Base-by-base conservation (phyloP, 2,329 filamentous ascomycete species). In the Trichoderma polysporum region DNA sequence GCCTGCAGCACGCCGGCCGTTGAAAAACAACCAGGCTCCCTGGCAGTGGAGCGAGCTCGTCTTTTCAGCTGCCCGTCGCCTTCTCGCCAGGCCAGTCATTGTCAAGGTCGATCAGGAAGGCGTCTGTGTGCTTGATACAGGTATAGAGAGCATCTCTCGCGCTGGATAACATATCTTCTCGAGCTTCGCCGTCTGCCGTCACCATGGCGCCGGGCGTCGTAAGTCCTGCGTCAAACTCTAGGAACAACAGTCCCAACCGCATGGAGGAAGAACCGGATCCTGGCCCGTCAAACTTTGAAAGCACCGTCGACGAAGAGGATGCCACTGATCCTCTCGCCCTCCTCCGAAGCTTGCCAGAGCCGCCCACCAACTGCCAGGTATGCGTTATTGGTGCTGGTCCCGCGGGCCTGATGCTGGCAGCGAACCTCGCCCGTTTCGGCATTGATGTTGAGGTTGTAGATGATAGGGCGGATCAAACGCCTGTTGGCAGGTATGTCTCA, bases 381-480 rank as follows among this genome's bases (percentile, higher is more conserved):
- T 83, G 83, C 70, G 79, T 82, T 53, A 73, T 81, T 54, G 80
- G 79, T 37, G 79, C 80, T 52, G 80, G 80, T 15, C 78, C 78
- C n/a, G 74, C 75, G 39, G 79, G 79, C 35, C 70, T 82, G 37
- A 82, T 84, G 80, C 73, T 81, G 37, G 78, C 80, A 6, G 66
- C 78, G 12, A 83, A 80, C 79, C 75, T 83, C 70, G 77, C 80
- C 2, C 75, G 78, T 33, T 77, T 77, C 52, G 79, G 80, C 15
- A 71, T 83, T 61, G 74, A 75, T 17, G 73, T 80, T 4, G 77
- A 81, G n/a, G 79, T 83, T 37, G 73, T 83, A n/a, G 81, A 83
- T 72, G 83, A 83, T 72, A 75, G 81, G 69, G 81, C 85, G 37
- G 86, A 90, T 72, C 87, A 87, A 73, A 93, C 91, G 1, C 82